Conservation (phyloP, 2,329 filamentous ascomycete species). For the Aureobasidium uvarum region DNA sequence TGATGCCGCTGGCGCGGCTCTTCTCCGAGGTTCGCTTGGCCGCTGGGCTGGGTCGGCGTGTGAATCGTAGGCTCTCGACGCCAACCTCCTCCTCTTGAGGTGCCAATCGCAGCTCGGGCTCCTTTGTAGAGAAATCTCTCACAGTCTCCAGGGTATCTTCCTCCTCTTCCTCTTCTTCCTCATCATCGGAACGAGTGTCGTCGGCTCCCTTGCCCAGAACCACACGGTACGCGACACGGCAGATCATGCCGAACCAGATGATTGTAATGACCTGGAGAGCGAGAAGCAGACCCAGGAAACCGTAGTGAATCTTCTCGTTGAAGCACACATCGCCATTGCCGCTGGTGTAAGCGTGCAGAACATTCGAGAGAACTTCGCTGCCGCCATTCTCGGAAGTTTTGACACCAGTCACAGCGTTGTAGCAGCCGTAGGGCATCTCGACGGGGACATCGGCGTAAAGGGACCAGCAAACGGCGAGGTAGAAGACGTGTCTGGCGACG, state of each 20-base stretch:
- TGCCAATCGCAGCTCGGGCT: conserved; percentile 33
- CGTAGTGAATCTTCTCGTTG: conserved; percentile 69
- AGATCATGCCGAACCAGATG: conserved; percentile 87
- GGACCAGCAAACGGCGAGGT: conserved; percentile 77
- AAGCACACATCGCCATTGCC: conserved; percentile 72
- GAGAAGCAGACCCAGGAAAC: conserved; percentile 74
- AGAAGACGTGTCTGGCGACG: conserved; percentile 75
- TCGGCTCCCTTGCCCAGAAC: conserved; percentile 74
- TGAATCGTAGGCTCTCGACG: conserved; percentile 66
- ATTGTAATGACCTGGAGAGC: conserved; percentile 76
- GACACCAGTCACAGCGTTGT: conserved; percentile 55
- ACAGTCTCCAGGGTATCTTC: conserved; percentile 30
- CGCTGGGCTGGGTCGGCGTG: conserved; percentile 43
- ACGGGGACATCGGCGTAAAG: conserved; percentile 65
- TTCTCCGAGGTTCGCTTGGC: conserved; percentile 48
- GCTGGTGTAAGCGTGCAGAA: conserved; percentile 71
- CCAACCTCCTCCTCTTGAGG: conserved; percentile 67
- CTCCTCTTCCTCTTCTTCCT: conserved; percentile 63
- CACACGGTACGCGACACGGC: conserved; percentile 77
- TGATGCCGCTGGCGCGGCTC: conserved; percentile 52
- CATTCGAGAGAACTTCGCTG: conserved; percentile 52
- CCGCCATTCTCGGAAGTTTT: conserved; percentile 54
- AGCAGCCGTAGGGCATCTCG: conserved; percentile 69
- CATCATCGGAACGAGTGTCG: conserved; percentile 83
- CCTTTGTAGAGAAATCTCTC: conserved; percentile 32